Percentiles rank a stretch among this genome's conserved stretches.
These are phyloP conservation scores for Epichloe scottii DNA, from an alignment of 2,329 filamentous ascomycete genomes.

Conservation along the genomic window DNA sequence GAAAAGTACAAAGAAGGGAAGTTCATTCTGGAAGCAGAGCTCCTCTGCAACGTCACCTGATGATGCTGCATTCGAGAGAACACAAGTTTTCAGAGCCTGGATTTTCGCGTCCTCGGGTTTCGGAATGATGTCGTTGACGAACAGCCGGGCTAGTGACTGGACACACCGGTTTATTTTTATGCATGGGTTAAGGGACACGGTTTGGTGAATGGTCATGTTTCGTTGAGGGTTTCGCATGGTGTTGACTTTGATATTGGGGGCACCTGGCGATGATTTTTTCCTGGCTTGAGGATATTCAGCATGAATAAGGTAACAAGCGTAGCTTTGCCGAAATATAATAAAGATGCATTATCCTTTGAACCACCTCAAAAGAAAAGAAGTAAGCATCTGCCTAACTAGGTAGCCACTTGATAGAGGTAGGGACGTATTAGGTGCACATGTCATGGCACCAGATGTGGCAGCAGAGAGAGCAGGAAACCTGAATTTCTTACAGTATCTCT, in stretches of 20 bases:
- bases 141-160: background rate
- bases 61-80: background rate
- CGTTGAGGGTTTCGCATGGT: background rate
- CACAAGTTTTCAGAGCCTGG: background rate
- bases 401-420: background rate
- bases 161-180: background rate
- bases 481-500: too few relatives aligned
- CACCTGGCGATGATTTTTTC: background rate
- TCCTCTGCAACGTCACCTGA: conserved; percentile 65
- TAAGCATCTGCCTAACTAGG: background rate
- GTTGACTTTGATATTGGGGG: background rate
- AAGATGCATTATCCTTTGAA: background rate
- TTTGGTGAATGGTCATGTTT: background rate
- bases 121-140: background rate
- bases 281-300: background rate
- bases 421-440: too few relatives aligned
- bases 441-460: too few relatives aligned
- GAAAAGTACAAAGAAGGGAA: conserved; percentile 99
- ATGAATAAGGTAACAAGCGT: background rate
- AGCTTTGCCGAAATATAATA: background rate
- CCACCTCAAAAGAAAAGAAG: background rate
- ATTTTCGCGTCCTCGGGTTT: background rate
- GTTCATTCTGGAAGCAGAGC: conserved; percentile 86
- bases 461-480: too few relatives aligned
- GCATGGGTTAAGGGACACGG: background rate